phyloP scores from a whole-genome alignment of 306 rosid genomes.

The Pterocarpus santalinus region DNA sequence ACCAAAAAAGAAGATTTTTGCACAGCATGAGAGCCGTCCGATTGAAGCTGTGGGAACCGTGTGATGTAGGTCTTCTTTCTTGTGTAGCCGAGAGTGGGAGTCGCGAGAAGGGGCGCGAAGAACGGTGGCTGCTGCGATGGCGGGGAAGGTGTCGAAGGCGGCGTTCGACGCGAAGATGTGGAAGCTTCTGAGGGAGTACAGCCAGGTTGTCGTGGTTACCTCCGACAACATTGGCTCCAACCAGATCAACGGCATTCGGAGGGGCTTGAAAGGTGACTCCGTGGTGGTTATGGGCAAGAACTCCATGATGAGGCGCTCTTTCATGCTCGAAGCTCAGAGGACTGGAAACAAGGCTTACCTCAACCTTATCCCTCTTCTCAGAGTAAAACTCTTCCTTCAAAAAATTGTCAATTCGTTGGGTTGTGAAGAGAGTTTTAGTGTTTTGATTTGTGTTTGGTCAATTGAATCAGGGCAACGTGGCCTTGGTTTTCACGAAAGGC shows the following conservation, averaged over 20 bases:
- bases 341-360: slow-evolving; percentile 71
- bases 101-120: background rate
- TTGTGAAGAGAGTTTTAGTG: background rate
- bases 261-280: slow-evolving; percentile 73
- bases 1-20: too few species aligned
- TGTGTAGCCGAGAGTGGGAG: background rate
- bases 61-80: background rate
- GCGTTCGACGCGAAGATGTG: slow-evolving; percentile 76
- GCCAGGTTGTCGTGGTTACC: slow-evolving; percentile 71
- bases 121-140: slow-evolving; percentile 49
- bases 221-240: slow-evolving; percentile 76
- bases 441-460: background rate
- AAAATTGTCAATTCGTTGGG: background rate
- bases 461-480: slow-evolving; percentile 72
- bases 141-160: slow-evolving; percentile 65
- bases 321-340: slow-evolving; percentile 62
- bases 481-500: slow-evolving; percentile 74
- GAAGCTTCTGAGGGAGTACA: slow-evolving; percentile 71
- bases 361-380: slow-evolving; percentile 77
- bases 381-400: slow-evolving; percentile 38
- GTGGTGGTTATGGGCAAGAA: slow-evolving; percentile 85
- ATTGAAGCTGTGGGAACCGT: background rate
- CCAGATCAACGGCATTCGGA: slow-evolving; percentile 74
- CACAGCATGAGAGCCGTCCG: background rate
- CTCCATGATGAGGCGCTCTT: slow-evolving; percentile 60